These are phyloP conservation scores for Starmerella apicola DNA, from an alignment of 805 yeast genomes.

Conservation along the genomic window DNA sequence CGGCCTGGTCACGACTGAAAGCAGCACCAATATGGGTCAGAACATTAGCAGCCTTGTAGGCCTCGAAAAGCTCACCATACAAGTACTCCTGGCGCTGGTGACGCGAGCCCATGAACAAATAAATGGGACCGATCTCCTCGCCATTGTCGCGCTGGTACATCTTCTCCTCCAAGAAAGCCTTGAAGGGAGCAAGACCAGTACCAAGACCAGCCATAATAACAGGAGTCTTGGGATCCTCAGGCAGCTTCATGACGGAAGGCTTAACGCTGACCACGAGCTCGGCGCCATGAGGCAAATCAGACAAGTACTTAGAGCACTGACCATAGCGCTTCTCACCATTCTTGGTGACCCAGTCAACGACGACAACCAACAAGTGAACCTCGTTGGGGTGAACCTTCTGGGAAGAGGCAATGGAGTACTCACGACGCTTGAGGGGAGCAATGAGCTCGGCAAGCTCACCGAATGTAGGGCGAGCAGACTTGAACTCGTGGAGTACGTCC, in stretches of 20 bases:
- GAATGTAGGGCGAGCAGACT: slow-evolving; percentile 66
- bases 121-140: slow-evolving; percentile 74
- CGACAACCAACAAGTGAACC: slow-evolving; percentile 83
- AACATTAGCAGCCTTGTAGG: slow-evolving; percentile 81
- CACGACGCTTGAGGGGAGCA: slow-evolving; percentile 89
- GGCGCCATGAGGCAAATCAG: slow-evolving; percentile 65
- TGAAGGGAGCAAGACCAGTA: slow-evolving; percentile 96
- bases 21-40: slow-evolving; percentile 96
- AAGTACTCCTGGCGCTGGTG: slow-evolving; percentile 90
- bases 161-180: slow-evolving; percentile 92
- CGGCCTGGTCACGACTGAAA: slow-evolving; percentile 91
- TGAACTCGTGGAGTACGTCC: slow-evolving; percentile 68
- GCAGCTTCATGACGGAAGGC: slow-evolving; percentile 94
- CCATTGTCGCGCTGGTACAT: slow-evolving; percentile 89
- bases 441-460: slow-evolving; percentile 58
- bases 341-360: slow-evolving; percentile 83
- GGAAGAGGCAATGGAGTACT: slow-evolving; percentile 93
- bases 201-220: slow-evolving; percentile 95
- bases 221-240: slow-evolving; percentile 76
- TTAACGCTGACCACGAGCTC: slow-evolving; percentile 89
- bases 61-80: slow-evolving; percentile 96
- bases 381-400: slow-evolving; percentile 86
- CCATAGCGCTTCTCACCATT: slow-evolving; percentile 80
- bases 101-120: slow-evolving; percentile 82
- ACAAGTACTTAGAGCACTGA: slow-evolving; percentile 83